phyloP scores from a whole-genome alignment of 352 stramenopile species.

The Pythium apleroticum region DNA sequence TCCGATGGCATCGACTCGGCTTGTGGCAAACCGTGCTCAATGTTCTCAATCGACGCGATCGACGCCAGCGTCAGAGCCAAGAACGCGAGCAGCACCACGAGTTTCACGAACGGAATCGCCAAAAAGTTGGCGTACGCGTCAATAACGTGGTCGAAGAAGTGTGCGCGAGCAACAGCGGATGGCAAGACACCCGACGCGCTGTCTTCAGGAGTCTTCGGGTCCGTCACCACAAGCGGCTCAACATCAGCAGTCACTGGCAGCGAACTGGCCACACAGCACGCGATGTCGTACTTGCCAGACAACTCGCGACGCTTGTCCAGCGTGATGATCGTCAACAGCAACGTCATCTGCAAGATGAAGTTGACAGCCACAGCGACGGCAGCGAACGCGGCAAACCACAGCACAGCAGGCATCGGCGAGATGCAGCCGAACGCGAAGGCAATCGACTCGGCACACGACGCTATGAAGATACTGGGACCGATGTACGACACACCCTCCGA shows the following conservation, averaged over 20 bases:
- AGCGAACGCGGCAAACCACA: conserved; percentile 62
- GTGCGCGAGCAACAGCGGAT: background rate
- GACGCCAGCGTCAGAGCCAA: conserved; percentile 43
- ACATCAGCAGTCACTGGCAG: background rate
- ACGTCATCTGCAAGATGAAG: conserved; percentile 62
- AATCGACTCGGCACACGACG: conserved; percentile 41
- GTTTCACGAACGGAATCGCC: conserved; percentile 45
- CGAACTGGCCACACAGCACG: conserved; percentile 38
- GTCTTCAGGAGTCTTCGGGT: background rate
- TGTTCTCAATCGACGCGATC: conserved; percentile 48
- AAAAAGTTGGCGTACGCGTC: conserved; percentile 46
- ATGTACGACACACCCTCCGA: conserved; percentile 49
- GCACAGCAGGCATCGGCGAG: conserved; percentile 61
- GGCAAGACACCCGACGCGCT: background rate
- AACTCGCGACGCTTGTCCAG: conserved; percentile 74
- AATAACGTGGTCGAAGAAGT: conserved; percentile 45
- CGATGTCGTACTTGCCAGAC: conserved; percentile 51
- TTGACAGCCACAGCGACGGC: conserved; percentile 47
- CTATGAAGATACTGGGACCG: conserved; percentile 61
- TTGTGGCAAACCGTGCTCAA: conserved; percentile 55
- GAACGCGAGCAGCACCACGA: conserved; percentile 57
- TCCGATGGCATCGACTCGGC: conserved; percentile 51
- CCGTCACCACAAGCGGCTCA: background rate
- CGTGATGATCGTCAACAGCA: conserved; percentile 58
- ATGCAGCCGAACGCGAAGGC: conserved; percentile 57